Evolutionary conservation across 2,329 filamentous ascomycete genomes (phyloP).

Genomic region (Akanthomyces dipterigenus): DNA sequence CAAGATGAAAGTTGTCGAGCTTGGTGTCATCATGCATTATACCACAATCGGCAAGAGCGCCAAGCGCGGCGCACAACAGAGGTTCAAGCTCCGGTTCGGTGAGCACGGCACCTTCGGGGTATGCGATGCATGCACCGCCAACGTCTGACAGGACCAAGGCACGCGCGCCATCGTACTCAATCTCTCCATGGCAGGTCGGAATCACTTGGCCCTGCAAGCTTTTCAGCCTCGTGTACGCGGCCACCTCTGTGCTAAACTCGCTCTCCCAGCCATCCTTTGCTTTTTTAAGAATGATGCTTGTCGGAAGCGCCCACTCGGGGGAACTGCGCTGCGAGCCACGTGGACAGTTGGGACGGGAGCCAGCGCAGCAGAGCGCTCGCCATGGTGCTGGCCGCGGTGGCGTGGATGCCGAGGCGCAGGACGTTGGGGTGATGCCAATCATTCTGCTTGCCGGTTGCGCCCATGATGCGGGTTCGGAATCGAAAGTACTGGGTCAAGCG

Average conservation of each 20-base stretch:
- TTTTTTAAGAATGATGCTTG: slow-evolving; percentile 16
- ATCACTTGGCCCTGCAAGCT: slow-evolving; percentile 19
- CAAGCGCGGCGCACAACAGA: slow-evolving; percentile 21
- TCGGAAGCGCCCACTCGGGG: slow-evolving; percentile 15
- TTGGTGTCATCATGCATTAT: not conserved
- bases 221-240: slow-evolving; percentile 17
- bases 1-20: too few relatives aligned
- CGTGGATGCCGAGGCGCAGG: slow-evolving; percentile 11
- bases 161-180: slow-evolving; percentile 15
- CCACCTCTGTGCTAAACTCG: slow-evolving; percentile 20
- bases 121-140: slow-evolving; percentile 16
- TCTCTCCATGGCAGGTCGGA: not conserved
- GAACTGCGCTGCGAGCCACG: slow-evolving; percentile 10
- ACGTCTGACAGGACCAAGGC: slow-evolving; percentile 21
- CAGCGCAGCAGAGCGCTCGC: slow-evolving; percentile 8
- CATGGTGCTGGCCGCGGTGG: slow-evolving; percentile 5
- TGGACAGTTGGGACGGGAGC: slow-evolving; percentile 11
- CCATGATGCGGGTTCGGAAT: not conserved
- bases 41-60: slow-evolving; percentile 15
- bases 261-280: slow-evolving; percentile 20
- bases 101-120: slow-evolving; percentile 17
- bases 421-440: slow-evolving; percentile 16
- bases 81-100: slow-evolving; percentile 17
- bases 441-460: not conserved
- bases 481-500: not conserved